A percentile compares a stretch with the other conserved stretches of the same genome.
These are phyloP conservation scores for Ulota crispa DNA, from an alignment of 225 moss, liverwort and hornwort genomes.

Conservation along the genomic window DNA sequence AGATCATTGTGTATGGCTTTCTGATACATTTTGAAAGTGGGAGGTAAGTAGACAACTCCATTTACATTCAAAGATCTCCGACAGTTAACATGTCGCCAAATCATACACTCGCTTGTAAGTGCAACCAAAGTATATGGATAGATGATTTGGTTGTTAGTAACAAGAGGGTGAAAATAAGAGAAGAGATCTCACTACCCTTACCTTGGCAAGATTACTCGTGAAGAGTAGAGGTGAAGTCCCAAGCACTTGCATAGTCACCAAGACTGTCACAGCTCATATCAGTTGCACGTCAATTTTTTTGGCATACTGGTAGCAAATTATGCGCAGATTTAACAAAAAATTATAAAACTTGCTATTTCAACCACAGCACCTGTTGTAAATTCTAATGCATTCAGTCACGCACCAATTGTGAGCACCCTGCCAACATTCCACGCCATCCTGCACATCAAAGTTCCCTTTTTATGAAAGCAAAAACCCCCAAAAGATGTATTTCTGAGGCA, in stretches of 20 bases:
- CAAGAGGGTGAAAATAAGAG: neutral
- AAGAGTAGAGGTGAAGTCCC: neutral
- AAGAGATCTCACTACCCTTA: neutral
- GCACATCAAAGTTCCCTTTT: neutral
- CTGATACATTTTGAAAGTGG: neutral
- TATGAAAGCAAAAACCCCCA: neutral
- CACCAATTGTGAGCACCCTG: slow-evolving; percentile 17
- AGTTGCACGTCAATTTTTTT: neutral
- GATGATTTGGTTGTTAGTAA: neutral
- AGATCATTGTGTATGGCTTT: neutral
- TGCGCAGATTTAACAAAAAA: neutral
- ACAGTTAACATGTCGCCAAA: no score
- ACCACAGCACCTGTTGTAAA: neutral
- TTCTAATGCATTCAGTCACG: neutral
- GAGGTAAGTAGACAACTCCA: neutral
- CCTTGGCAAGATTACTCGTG: neutral
- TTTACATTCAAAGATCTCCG: neutral
- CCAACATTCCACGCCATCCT: slow-evolving; percentile 1
- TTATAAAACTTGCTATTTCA: neutral
- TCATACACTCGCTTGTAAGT: neutral
- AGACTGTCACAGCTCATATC: neutral
- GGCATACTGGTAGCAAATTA: neutral
- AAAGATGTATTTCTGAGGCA: neutral
- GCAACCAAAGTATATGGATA: neutral
- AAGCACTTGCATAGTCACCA: neutral